A percentile compares a stretch with the other conserved stretches of the same genome.
Evolutionary conservation across 495 filamentous ascomycete species (phyloP).

Genomic region (Xylaria cubensis): DNA sequence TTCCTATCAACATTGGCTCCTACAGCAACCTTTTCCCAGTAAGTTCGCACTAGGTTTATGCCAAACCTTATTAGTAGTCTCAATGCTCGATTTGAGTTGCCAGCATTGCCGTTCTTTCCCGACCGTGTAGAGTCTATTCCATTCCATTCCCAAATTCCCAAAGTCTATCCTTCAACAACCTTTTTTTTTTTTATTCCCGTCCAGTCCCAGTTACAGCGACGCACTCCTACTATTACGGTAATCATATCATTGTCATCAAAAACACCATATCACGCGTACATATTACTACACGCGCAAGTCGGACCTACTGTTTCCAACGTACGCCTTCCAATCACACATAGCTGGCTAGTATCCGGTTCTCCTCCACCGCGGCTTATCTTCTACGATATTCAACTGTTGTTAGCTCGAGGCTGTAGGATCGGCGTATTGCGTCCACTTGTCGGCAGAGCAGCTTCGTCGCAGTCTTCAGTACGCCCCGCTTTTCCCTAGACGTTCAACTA

Average conservation of each 20-base stretch:
- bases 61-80: constrained; percentile 16
- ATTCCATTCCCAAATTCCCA: not conserved
- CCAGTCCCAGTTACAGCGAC: not conserved
- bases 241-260: constrained; percentile 17
- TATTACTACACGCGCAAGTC: constrained; percentile 4
- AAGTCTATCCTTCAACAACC: not conserved
- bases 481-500: constrained; percentile 17
- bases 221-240: not conserved
- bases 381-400: not conserved
- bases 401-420: not conserved
- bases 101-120: not conserved
- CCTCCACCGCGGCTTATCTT: not conserved
- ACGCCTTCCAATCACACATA: not conserved
- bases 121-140: constrained; percentile 9
- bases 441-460: constrained; percentile 15
- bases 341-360: not conserved
- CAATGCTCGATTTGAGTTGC: constrained; percentile 3
- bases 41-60: constrained; percentile 4
- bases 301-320: not conserved
- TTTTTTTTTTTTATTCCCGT: not conserved
- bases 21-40: not conserved
- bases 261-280: not conserved
- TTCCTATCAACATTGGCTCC: not conserved
- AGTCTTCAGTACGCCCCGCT: constrained; percentile 21
- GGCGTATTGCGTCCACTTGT: constrained; percentile 1